Conservation (phyloP, 2,329 filamentous ascomycete species). For the Venturia nashicola region DNA sequence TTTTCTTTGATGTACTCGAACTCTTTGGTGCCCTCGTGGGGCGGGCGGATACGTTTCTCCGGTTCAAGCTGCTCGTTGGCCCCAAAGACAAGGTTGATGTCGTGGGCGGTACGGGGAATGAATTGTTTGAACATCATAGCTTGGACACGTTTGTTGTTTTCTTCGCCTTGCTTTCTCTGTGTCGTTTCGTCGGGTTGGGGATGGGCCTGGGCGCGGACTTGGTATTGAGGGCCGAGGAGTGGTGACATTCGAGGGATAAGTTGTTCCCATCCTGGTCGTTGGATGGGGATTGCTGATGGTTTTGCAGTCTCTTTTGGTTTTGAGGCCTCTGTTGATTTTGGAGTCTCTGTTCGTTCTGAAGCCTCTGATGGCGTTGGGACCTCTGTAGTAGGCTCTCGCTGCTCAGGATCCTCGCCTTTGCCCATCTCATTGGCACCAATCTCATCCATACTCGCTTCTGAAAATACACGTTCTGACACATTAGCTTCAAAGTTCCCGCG, state of each 20-base stretch:
- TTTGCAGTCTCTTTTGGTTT: not conserved
- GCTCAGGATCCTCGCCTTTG: not conserved
- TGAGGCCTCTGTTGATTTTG: not conserved
- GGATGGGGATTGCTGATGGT: too few relatives aligned
- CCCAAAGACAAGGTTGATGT: not conserved
- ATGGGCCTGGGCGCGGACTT: not conserved
- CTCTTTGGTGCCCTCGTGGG: not conserved
- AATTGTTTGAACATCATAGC: not conserved
- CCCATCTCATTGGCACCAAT: not conserved
- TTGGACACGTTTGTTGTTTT: not conserved
- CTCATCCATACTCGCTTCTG: not conserved
- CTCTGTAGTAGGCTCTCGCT: not conserved
- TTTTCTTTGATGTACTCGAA: not conserved
- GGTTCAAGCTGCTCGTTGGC: not conserved
- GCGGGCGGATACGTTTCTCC: not conserved
- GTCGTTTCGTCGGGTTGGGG: not conserved
- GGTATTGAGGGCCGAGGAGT: not conserved
- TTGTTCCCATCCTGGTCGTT: not conserved
- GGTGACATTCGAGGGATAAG: not conserved
- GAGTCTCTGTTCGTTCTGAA: not conserved
- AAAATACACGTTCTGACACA: not conserved
- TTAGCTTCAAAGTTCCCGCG: not conserved
- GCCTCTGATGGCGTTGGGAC: not conserved
- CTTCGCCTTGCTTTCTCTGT: not conserved
- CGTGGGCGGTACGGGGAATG: not conserved